Base-by-base conservation (phyloP, 805 yeast species). In the Sugiyamaella valdiviana region DNA sequence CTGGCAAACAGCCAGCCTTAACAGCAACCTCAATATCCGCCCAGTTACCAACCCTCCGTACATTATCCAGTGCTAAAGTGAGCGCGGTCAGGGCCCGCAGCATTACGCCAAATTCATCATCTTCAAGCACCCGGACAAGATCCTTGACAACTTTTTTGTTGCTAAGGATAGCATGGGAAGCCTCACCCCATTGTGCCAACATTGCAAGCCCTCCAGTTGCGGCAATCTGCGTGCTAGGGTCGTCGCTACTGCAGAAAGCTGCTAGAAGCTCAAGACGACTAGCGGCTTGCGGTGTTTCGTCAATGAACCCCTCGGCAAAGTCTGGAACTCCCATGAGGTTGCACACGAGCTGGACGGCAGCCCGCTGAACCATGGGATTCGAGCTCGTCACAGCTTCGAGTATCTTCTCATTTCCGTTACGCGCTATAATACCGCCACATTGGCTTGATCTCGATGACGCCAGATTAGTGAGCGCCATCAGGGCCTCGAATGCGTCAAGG, bases 401-500 rank as follows among this genome's bases (percentile, higher is more conserved):
- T 12, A 82, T 69, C 22, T 69, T 69, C 0, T 70, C 56, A 75
- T 81, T 78, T 43, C 71, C 66, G 5, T 67, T 61, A 2, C 68
- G 62, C 40, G 65, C 62, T 4, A 72, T 65, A 10, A 63, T 68
- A 22, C 73, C 65, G 7, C 73, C 71, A 32, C 71, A 63, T 12
- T 63, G 63, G 3, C 70, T 67, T 4, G 32, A 10, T 39, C 67
- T 69, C 1, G 71, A 51, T 0, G 86, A 72, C 0, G 87, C 76
- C 6, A 83, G 54, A 62, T 85, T 85, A 1, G 91, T 85, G 23
- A 85, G 69, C 0, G 90, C 86, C 19, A 82, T 59, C 36, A 85
- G 64, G 0, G 81, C 68, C 56, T 80, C 83, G 54, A 74, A 76
- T 17, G 74, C 71, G 44, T 70, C 74, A 22, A 70, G 61, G 15